phyloP scores from a whole-genome alignment of 1,139 yeast genomes.

The Meyerozyma elateridarum region DNA sequence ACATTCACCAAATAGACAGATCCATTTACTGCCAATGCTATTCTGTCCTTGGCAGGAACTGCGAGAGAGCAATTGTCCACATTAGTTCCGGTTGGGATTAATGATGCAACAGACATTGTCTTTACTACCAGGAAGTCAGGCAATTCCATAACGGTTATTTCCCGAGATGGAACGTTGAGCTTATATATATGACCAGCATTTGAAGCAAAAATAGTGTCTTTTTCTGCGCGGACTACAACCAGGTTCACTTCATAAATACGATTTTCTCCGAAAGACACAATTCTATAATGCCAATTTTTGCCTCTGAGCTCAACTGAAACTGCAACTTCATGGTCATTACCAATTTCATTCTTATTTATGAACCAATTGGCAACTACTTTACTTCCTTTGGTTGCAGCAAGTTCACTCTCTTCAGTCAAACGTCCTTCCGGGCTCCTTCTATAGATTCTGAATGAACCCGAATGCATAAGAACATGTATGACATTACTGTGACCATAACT shows the following conservation, averaged over 20 bases:
- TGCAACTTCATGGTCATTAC: constrained; percentile 18
- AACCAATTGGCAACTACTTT: constrained; percentile 21
- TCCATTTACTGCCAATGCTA: constrained; percentile 36
- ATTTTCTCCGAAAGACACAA: constrained; percentile 21
- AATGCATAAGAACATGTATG: constrained; percentile 36
- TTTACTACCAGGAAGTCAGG: constrained; percentile 19
- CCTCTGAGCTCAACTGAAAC: constrained; percentile 18
- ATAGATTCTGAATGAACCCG: constrained; percentile 39
- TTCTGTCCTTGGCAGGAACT: constrained; percentile 35
- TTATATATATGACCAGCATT: constrained; percentile 25
- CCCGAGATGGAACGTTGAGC: constrained; percentile 15
- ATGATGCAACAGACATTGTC: constrained; percentile 18
- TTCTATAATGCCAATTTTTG: constrained; percentile 15
- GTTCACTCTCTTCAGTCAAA: constrained; percentile 6
- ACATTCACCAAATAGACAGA: constrained; percentile 41
- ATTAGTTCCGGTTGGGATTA: constrained; percentile 10
- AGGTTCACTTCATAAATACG: constrained; percentile 19
- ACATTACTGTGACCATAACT: constrained; percentile 19
- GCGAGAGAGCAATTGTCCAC: constrained; percentile 22
- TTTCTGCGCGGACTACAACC: constrained; percentile 9
- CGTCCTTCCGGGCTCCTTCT: constrained; percentile 12
- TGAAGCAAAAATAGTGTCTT: constrained; percentile 20
- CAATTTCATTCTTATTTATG: constrained; percentile 13
- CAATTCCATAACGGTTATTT: constrained; percentile 19
- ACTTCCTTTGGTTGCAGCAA: constrained; percentile 8